Base-by-base conservation (phyloP, 163 green algal species). In the Scenedesmus sp. region DNA sequence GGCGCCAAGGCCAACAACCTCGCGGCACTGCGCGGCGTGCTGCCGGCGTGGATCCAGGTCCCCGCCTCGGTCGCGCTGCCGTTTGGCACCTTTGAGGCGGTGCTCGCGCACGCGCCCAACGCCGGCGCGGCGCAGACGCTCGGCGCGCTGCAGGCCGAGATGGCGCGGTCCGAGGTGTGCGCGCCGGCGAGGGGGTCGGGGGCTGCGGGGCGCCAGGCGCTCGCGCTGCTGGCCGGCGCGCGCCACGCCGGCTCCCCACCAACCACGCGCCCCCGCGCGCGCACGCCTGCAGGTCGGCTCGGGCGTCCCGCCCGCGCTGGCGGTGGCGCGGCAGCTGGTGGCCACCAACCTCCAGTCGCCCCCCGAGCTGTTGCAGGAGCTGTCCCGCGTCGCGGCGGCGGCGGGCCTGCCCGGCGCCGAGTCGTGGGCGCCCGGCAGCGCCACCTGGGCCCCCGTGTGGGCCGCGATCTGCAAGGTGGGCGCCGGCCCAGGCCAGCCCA, bases 21-120 rank as follows among this genome's bases (percentile, higher is more conserved):
- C 28, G 48, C 26, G 29, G 39, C 26, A 9, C 39, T 70, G 28
- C 80, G 81, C 70, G 33, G 69, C 72, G 44, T 18, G 14, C 58
- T 87, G 63, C 70, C 67, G n/a, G 66, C 48, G 0, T 65, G 48
- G 64, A 47, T 90, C 33, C 31, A 29, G 28, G 86, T 92, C 14
- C 94, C 94, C 1, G 54, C 86, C 24, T 95, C 88, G 2, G 78
- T 95, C 10, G 88, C 93, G 31, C 81, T 98, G 64, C 93, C 94
- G 2, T 97, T 95, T 78, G 94, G 94, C 56, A 90, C 86, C n/a
- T 97, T 97, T 72, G 93, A 97, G 80, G 78, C 79, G 13, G 84
- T 88, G 47, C 85, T 96, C 60, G 53, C 47, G 3, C 36, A 75
- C 29, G 15, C 14, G 18, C 44, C 65, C 29, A 74, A 74, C 31